These are phyloP conservation scores for Termitomyces sp. DNA, from an alignment of 768 basidiomycete genomes.

Conservation along the genomic window DNA sequence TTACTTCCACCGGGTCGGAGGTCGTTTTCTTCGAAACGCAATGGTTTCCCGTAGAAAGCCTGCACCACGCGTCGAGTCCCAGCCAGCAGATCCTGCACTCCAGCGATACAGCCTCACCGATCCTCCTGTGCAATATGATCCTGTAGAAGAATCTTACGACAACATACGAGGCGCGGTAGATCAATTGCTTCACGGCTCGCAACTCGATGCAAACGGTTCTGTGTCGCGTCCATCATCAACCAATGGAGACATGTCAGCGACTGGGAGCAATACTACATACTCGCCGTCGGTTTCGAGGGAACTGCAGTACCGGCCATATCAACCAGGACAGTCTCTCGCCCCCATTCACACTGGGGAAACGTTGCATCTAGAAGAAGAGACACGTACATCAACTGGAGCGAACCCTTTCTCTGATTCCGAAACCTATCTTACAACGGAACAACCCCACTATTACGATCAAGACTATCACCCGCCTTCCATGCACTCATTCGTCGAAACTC, in stretches of 20 bases:
- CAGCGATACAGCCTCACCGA: slow-evolving; percentile 13
- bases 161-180: slow-evolving; percentile 3
- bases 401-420: slow-evolving; percentile 23
- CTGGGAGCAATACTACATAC: not conserved
- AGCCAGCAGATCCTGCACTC: slow-evolving; percentile 11
- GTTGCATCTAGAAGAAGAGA: slow-evolving; percentile 43
- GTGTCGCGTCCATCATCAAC: slow-evolving; percentile 3
- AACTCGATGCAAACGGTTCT: not conserved
- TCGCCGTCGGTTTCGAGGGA: not conserved
- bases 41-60: slow-evolving; percentile 13
- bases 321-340: slow-evolving; percentile 57
- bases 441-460: slow-evolving; percentile 34
- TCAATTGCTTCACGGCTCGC: not conserved
- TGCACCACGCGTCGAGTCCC: not conserved
- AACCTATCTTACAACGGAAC: slow-evolving; percentile 5
- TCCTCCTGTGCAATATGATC: not conserved
- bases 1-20: too few species aligned
- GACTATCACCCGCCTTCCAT: slow-evolving; percentile 30
- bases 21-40: not conserved
- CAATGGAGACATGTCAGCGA: not conserved
- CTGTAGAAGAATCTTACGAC: slow-evolving; percentile 3
- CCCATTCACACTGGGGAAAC: slow-evolving; percentile 68
- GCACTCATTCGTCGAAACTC: slow-evolving; percentile 28
- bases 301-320: slow-evolving; percentile 42
- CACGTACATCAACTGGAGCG: slow-evolving; percentile 16